These are phyloP conservation scores for Lachancea thermotolerans DNA, from an alignment of 805 yeast species.

Conservation along the genomic window DNA sequence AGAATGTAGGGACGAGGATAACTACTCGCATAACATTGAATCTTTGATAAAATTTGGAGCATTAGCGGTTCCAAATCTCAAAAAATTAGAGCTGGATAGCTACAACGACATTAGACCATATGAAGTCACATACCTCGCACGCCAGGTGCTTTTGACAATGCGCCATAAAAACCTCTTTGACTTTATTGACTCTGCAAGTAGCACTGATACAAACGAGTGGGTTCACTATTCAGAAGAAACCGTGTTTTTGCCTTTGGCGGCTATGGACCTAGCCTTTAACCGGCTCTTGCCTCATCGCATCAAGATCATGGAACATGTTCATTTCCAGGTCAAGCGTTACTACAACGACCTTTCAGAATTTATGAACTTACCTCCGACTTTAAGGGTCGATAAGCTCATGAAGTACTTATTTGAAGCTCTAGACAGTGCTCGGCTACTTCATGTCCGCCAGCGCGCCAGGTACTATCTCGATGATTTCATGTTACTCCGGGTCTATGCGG, in stretches of 20 bases:
- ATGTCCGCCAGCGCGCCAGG: conserved; percentile 1
- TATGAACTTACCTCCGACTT: conserved; percentile 13
- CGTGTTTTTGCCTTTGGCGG: conserved; percentile 14
- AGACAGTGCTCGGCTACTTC: neutral
- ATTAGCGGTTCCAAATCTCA: conserved; percentile 10
- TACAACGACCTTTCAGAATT: conserved; percentile 10
- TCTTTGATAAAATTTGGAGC: conserved; percentile 10
- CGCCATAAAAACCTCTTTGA: conserved; percentile 15
- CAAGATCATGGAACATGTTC: conserved; percentile 8
- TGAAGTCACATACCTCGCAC: conserved; percentile 11
- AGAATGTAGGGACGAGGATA: neutral
- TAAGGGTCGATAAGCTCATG: conserved; percentile 15
- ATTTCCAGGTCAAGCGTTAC: conserved; percentile 8
- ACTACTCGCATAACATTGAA: conserved; percentile 4
- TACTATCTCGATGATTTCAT: conserved; percentile 17
- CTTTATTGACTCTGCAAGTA: conserved; percentile 6
- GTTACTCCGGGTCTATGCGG: conserved; percentile 22
- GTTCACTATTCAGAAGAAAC: conserved; percentile 17
- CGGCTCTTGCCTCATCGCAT: conserved; percentile 12
- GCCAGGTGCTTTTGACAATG: conserved; percentile 13
- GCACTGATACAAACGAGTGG: conserved; percentile 7
- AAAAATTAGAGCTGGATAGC: conserved; percentile 6
- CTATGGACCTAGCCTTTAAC: conserved; percentile 18
- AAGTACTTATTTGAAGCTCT: conserved; percentile 12
- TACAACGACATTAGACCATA: conserved; percentile 3